These are phyloP conservation scores for Martensiomyces pterosporus DNA, from an alignment of 192 early-diverging fungal species.

Conservation along the genomic window DNA sequence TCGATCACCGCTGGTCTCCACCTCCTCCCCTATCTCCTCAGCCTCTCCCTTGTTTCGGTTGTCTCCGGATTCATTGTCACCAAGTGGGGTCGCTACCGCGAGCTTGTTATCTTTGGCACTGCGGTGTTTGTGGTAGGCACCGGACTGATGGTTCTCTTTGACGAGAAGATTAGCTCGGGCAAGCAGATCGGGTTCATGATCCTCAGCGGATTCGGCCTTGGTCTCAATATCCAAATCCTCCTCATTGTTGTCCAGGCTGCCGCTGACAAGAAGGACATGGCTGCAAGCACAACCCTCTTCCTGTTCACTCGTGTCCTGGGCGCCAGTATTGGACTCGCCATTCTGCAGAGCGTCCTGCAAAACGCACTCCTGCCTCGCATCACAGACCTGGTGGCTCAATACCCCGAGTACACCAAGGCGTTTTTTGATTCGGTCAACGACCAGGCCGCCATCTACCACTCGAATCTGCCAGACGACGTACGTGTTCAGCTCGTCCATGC, in stretches of 20 bases:
- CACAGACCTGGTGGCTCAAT: background rate
- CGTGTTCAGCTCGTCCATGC: slow-evolving; percentile 27
- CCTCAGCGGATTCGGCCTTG: slow-evolving; percentile 55
- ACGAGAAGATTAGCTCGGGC: slow-evolving; percentile 46
- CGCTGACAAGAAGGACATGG: slow-evolving; percentile 56
- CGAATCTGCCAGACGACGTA: slow-evolving; percentile 32
- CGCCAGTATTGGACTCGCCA: slow-evolving; percentile 56
- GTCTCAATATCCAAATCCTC: slow-evolving; percentile 57
- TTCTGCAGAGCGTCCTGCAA: slow-evolving; percentile 56
- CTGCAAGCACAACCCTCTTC: slow-evolving; percentile 59
- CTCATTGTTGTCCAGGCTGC: slow-evolving; percentile 65
- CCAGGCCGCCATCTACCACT: slow-evolving; percentile 29
- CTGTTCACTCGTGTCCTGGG: slow-evolving; percentile 65
- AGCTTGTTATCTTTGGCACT: slow-evolving; percentile 54
- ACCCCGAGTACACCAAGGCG: slow-evolving; percentile 16
- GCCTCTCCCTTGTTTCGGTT: slow-evolving; percentile 54
- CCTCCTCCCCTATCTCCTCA: slow-evolving; percentile 59
- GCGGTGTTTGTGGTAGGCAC: slow-evolving; percentile 51
- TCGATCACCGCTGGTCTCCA: slow-evolving; percentile 58
- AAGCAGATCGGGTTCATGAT: slow-evolving; percentile 55
- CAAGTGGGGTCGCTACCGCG: slow-evolving; percentile 50
- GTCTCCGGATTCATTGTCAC: slow-evolving; percentile 51
- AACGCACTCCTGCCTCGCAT: slow-evolving; percentile 29
- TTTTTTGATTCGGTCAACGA: slow-evolving; percentile 26
- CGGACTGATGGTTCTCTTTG: slow-evolving; percentile 56